Base-by-base conservation (phyloP, 2,329 filamentous ascomycete genomes). In the Talaromyces rugulosus region DNA sequence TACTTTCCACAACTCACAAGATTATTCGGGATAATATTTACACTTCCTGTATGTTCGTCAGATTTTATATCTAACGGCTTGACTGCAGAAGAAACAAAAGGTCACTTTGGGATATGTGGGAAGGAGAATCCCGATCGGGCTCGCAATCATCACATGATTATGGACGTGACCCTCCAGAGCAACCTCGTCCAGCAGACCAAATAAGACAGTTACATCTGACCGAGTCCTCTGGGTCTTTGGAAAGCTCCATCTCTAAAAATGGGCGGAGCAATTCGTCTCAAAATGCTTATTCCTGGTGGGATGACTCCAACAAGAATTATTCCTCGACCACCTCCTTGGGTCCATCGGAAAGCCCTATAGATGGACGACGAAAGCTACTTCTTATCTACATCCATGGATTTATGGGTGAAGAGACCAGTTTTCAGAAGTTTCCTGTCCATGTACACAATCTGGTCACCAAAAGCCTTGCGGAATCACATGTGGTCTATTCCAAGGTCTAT, bases 381-480 rank as follows among this genome's bases (percentile, higher is more conserved):
- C 73, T 96, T 27, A 80, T 96, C 59, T 96, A 92, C 72, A 87
- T 96, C 61, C 93, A 96, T 78, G 92, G 93, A 64, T 96, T 96
- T 77, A 89, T 95, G 82, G 92, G 93, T 58, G 89, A 91, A 63
- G 90, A 95, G 74, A 89, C 89, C 34, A 96, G 90, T 62, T 97
- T 97, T 72, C 85, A 88, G 64, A 91, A 89, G 52, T 96, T 97
- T 68, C 93, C 93, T 0, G 90, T 90, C 7, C 92, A 96, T 77
- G 85, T 96, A 4, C 93, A 97, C 74, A 85, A 87, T 67, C 82
- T 90, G 40, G 80, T 96, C 44, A 86, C 86, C 12, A 80, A 85
- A 8, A 81, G 87, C 0, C 77, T 96, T 12, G 79, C 81, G 27
- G 87, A 91, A 30, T 89, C 87, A 5, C 92, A 96, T 78, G 83